Base-by-base conservation (phyloP, 2,329 filamentous ascomycete species). In the Diaporthe ilicicola region DNA sequence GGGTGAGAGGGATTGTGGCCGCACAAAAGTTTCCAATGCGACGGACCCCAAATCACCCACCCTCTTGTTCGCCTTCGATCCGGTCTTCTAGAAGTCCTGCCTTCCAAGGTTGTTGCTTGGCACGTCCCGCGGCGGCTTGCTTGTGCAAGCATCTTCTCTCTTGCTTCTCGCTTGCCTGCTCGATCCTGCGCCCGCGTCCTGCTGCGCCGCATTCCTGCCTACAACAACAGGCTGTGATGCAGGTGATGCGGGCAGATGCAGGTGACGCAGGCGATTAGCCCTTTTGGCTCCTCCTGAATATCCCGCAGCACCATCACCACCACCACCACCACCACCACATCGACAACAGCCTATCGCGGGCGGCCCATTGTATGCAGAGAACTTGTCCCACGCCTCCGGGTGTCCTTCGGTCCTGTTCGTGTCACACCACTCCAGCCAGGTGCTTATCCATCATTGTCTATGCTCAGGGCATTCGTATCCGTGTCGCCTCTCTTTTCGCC, bases 51-150 rank as follows among this genome's bases (percentile, higher is more conserved):
- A 62, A 15, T 62, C n/a, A 12, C 12, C 19, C 55, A n/a, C 24
- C 56, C 39, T 17, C 22, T 24, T 3, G 10, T 9, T 7, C 22
- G 27, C 27, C 59, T 62, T 62, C 59, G 42, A 48, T 62, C 59
- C 59, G 59, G n/a, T 22, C 59, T 62, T 62, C 59, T 62, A 62
- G 59, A 62, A 62, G 59, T n/a, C 59, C 59, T 62, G 12, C 27
- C 19, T 9, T 48, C 27, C 42, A n/a, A n/a, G n/a, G n/a, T 34
- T 17, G 59, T 48, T 17, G 19, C 19, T n/a, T n/a, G n/a, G n/a
- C n/a, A n/a, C n/a, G n/a, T n/a, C 42, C 59, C 32, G 22, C 24
- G 39, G 15, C 42, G 42, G 48, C 27, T n/a, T n/a, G n/a, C 39
- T 22, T 12, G 59, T 22, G 39, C 56, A 61, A 44, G 55, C 17